Conservation (phyloP, 1,284 basidiomycete species). For the Pascua guehoae region DNA sequence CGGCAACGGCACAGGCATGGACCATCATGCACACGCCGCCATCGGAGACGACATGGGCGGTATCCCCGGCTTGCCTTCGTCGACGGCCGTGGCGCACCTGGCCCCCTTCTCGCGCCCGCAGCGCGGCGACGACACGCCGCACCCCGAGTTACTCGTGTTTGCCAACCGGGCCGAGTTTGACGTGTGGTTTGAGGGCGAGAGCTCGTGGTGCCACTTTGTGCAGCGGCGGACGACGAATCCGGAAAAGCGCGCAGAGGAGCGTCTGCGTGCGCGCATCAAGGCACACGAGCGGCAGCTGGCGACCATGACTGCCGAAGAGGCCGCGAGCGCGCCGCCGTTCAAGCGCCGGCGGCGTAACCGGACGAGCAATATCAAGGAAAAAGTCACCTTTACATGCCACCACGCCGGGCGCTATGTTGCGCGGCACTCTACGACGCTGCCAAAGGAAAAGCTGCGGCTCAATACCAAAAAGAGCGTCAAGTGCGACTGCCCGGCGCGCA, state of each 20-base stretch:
- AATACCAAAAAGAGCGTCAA: constrained; percentile 48
- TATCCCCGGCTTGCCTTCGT: neutral
- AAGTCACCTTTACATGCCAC: constrained; percentile 47
- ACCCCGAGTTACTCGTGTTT: constrained; percentile 34
- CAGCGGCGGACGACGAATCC: constrained; percentile 45
- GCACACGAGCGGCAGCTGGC: constrained; percentile 31
- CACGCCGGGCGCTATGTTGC: constrained; percentile 43
- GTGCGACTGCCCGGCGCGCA: constrained; percentile 40
- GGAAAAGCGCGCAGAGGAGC: constrained; percentile 42
- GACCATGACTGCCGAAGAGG: constrained; percentile 37
- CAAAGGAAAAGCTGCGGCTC: constrained; percentile 36
- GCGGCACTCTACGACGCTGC: constrained; percentile 36
- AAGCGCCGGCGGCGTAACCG: constrained; percentile 39
- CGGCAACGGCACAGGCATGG: no score
- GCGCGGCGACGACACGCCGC: constrained; percentile 31
- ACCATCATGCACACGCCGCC: neutral
- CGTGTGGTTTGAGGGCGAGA: constrained; percentile 41
- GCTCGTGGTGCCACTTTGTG: constrained; percentile 47
- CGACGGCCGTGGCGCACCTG: constrained; percentile 14
- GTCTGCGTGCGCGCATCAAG: constrained; percentile 39
- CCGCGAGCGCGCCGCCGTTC: constrained; percentile 30
- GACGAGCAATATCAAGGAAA: constrained; percentile 36
- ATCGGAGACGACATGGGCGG: neutral
- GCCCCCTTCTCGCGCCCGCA: constrained; percentile 33
- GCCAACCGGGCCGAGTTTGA: constrained; percentile 30